Conservation (phyloP, 495 filamentous ascomycete genomes). For the Bacidia rubella region DNA sequence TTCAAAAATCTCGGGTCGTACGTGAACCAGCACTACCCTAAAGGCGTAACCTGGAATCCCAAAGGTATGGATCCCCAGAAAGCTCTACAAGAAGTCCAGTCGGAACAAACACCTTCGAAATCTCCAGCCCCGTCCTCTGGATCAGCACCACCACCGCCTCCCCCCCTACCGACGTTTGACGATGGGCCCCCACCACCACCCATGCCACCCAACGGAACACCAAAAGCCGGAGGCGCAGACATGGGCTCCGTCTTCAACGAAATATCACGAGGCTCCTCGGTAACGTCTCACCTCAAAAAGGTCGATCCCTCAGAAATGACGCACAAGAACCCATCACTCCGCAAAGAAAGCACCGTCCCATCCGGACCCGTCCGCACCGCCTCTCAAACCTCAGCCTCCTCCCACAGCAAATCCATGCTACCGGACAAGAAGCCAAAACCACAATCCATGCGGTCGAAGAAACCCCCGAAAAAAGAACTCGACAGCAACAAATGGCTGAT, state of each 20-base stretch:
- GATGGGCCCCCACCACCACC: slow-evolving; percentile 67
- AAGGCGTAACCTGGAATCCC: slow-evolving; percentile 78
- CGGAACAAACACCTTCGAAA: slow-evolving; percentile 27
- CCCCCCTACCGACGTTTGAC: slow-evolving; percentile 39
- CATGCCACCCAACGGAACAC: slow-evolving; percentile 35
- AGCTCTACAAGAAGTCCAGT: slow-evolving; percentile 47
- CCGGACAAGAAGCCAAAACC: slow-evolving; percentile 90
- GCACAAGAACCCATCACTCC: slow-evolving; percentile 92
- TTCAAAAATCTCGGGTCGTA: slow-evolving; percentile 70
- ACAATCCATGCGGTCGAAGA: slow-evolving; percentile 84
- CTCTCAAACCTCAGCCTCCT: slow-evolving; percentile 30
- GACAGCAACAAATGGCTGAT: slow-evolving; percentile 94
- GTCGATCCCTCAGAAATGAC: slow-evolving; percentile 93
- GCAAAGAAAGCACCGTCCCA: slow-evolving; percentile 57
- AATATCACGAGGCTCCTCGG: slow-evolving; percentile 71
- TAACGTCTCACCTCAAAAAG: slow-evolving; percentile 80
- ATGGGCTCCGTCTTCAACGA: slow-evolving; percentile 79
- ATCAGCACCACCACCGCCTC: slow-evolving; percentile 35
- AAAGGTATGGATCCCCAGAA: slow-evolving; percentile 64
- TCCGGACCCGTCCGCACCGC: slow-evolving; percentile 36
- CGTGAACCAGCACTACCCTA: slow-evolving; percentile 63
- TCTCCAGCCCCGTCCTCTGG: slow-evolving; percentile 22
- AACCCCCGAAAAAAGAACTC: slow-evolving; percentile 79
- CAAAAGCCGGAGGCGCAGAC: slow-evolving; percentile 31
- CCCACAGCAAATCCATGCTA: slow-evolving; percentile 63